phyloP scores from a whole-genome alignment of 257 asterid genomes.

The Solanum megistacrolobum region DNA sequence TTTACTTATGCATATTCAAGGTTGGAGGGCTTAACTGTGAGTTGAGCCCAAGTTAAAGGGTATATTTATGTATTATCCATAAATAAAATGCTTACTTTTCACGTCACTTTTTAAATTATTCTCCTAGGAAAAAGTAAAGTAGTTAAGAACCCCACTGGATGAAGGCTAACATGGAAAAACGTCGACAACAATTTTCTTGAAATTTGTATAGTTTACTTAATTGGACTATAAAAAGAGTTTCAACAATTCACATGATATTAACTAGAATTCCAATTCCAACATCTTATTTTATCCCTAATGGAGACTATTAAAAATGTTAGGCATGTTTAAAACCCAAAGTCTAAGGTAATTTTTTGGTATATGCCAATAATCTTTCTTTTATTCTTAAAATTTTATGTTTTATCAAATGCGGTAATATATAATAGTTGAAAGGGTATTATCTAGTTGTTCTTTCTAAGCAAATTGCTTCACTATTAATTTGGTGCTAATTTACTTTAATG shows the following conservation, averaged over 20 bases:
- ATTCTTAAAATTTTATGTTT: no score
- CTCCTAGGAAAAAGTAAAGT: not conserved
- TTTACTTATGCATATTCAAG: no score
- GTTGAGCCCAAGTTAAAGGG: not conserved
- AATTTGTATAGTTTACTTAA: no score
- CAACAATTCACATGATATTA: no score
- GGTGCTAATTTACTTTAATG: not conserved
- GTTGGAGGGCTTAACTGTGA: not conserved
- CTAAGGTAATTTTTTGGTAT: not conserved
- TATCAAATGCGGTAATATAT: not conserved
- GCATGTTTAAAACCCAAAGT: not conserved
- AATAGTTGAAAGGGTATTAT: not conserved
- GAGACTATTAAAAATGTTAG: not conserved
- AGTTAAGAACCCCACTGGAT: no score
- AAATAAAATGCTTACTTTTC: not conserved
- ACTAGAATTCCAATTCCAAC: not conserved
- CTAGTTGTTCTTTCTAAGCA: not conserved
- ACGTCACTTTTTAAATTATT: not conserved
- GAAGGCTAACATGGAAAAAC: no score
- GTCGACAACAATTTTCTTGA: no score
- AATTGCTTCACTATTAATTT: not conserved
- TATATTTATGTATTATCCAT: no score
- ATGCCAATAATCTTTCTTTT: not conserved
- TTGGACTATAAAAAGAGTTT: no score
- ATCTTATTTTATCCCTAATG: not conserved